Evolutionary conservation across 1,284 basidiomycete species (phyloP), one percentile per base, ranked within the genome.

Genomic region (Sutorius eximius): DNA sequence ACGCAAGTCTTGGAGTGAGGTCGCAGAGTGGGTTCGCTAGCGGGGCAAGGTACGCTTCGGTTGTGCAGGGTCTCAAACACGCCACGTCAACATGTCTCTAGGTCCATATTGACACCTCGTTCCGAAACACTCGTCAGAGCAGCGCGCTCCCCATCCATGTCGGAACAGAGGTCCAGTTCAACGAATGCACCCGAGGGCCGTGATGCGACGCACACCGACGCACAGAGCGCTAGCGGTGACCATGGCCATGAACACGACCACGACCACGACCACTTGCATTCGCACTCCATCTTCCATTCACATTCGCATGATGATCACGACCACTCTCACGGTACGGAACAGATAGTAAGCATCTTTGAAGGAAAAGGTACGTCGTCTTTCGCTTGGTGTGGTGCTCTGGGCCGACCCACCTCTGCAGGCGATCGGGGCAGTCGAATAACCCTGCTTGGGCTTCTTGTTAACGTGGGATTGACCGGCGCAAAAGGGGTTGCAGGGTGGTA

Each of bases 401-500:
- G 49, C 51, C 20, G 51, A 46, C 44, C 16, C 22, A 6, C 6
- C 34, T 32, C n/a, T 42, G 3, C 61, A 83, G 86, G 86, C 42
- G 93, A 95, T 72, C 77, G 85, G 63, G 93, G 93, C 15, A 92
- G 87, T 58, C 82, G 80, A 61, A 91, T 95, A 61, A 95, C 93
- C 2, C 75, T 96, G 48, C 75, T 95, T 60, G 96, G 96, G 2
- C 78, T 99, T n/a, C 82, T 84, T 41, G 81, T 87, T 48, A 99
- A 98, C 67, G 76, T 98, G 30, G 85, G 80, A 2, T 76, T 99
- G 56, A 97, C 94, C 0, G 76, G 78, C 13, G 77, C 86, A 29
- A 99, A 99, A 71, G 95, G 94, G 27, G 67, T 82, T 11, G 94
- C 92, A 52, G 91, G 93, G 51, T 88, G 90, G 82, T 89, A 79